Evolutionary conservation across 768 basidiomycete species (phyloP), one percentile per base, ranked within the genome.

Genomic region (Boletus rubroflammeus): DNA sequence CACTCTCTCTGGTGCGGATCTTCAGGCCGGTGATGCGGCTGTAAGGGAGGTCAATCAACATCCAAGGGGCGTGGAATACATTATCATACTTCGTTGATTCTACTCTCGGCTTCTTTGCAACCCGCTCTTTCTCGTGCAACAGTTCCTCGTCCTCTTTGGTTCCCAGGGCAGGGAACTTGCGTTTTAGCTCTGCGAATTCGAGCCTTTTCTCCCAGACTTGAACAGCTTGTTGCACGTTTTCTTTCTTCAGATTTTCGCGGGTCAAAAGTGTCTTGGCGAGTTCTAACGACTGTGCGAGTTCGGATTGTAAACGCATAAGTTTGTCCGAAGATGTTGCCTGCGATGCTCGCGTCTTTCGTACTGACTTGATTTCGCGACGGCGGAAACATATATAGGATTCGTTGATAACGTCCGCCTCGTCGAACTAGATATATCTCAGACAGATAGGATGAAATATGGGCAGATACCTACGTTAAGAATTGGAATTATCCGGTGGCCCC

Each of bases 351-450:
- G 96, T 98, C 75, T 98, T 98, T 57, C 97, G 85, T 42, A 92
- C 82, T 4, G 91, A 85, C 69, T 98, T 98, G 71, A 89, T 86
- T 68, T 98, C 96, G 51, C 95, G 86, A 56, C 94, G 81, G 35
- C 97, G 84, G 80, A 99, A 99, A 72, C 97, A 99, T 42, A 98
- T 89, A 59, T 98, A 98, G 0, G 96, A 95, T 63, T 96, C 94
- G 51, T 91, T 93, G 60, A 80, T 80, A 43, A 86, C 86, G 68
- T 97, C 93, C 19, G 88, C 80, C 73, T 98, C 95, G 68, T 98
- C 94, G 63, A 82, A 86, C 88, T 91, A 39, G 5, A 38, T 2
- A 41, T 23, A 5, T 4, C 14, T 61, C 42, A 60, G 54, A 41
- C 23, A 54, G 43, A 47, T 29, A 13, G 15, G 28, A 41, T 5